Evolutionary conservation across 208 protist genomes (phyloP).

Genomic region (Acanthamoeba polyphaga): DNA sequence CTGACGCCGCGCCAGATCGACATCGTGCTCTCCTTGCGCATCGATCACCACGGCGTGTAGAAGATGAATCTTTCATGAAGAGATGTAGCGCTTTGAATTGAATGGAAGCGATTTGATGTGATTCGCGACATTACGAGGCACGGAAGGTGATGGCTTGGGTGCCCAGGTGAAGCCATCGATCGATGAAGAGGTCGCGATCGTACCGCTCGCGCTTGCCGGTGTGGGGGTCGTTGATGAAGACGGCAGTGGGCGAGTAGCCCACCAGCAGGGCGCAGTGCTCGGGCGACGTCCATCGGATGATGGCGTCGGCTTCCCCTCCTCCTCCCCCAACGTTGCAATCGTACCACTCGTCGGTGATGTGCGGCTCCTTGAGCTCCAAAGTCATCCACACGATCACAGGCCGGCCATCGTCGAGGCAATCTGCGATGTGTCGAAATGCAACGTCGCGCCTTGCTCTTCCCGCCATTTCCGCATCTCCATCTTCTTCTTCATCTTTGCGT

Average conservation of each 20-base stretch:
- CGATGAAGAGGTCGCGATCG: neutral
- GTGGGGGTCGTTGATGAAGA: slow-evolving; percentile 31
- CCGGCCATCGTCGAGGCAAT: neutral
- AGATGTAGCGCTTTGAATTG: no score
- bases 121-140: no score
- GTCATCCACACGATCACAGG: slow-evolving; percentile 49
- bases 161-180: neutral
- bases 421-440: neutral
- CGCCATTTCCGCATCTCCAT: neutral
- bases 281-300: slow-evolving; percentile 9
- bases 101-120: no score
- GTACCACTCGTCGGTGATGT: neutral
- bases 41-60: neutral
- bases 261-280: slow-evolving; percentile 16
- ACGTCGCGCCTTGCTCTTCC: neutral
- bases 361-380: neutral
- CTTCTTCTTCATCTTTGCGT: neutral
- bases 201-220: slow-evolving; percentile 5
- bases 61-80: no score
- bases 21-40: neutral
- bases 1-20: slow-evolving; percentile 22
- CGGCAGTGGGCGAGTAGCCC: neutral
- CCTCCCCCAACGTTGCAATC: neutral
- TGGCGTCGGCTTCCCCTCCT: neutral
- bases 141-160: neutral